Percentiles rank a stretch among this genome's conserved stretches.
These are phyloP conservation scores for Backusella sp. DNA, from an alignment of 192 early-diverging fungal species.

Conservation along the genomic window DNA sequence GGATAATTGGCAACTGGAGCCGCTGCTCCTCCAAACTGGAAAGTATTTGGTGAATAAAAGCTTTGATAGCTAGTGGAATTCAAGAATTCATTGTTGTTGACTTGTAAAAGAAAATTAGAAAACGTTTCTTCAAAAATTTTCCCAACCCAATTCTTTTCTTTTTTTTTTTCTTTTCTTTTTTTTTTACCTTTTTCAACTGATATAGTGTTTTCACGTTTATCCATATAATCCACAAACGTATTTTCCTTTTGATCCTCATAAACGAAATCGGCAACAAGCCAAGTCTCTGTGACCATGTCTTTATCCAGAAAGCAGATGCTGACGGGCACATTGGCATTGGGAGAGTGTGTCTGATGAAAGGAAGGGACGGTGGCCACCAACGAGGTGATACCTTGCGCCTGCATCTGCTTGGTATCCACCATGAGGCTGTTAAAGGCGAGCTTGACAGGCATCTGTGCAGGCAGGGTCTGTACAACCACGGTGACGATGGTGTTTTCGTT, in stretches of 20 bases:
- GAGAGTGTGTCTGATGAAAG: neutral
- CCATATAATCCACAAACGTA: neutral
- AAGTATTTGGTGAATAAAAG: neutral
- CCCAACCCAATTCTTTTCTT: too few relatives aligned
- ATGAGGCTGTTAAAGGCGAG: neutral
- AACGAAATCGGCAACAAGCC: neutral
- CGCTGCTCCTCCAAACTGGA: neutral
- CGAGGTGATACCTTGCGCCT: neutral
- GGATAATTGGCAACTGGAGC: neutral
- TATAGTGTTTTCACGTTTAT: neutral
- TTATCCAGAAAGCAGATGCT: neutral
- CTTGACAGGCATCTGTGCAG: neutral
- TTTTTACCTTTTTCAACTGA: neutral
- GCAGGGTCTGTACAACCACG: neutral
- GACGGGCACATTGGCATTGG: neutral
- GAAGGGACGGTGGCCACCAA: neutral
- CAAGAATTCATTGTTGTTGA: neutral
- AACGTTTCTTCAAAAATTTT: too few relatives aligned
- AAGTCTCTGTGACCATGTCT: neutral
- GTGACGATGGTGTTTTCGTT: neutral
- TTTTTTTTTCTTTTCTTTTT: neutral
- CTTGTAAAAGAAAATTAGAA: neutral
- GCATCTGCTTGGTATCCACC: neutral
- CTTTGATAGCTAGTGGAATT: neutral
- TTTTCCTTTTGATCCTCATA: neutral